Conservation (phyloP, 148 eudicot genomes). For the Cornus suecica region DNA sequence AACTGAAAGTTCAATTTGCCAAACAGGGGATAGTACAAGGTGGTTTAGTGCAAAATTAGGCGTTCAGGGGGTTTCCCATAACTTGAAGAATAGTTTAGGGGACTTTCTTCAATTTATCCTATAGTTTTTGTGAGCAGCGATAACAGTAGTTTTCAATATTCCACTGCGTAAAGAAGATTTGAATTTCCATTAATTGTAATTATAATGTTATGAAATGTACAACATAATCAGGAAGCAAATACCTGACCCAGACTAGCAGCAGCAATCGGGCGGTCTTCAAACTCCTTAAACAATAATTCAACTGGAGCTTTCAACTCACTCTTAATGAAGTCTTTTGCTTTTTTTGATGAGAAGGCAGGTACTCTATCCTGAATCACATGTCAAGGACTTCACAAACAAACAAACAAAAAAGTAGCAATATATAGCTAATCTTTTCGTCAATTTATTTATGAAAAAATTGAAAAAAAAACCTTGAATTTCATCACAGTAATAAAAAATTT, state of each 20-base stretch:
- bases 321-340: constrained; percentile 69
- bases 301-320: constrained; percentile 87
- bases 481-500: not conserved
- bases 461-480: not conserved
- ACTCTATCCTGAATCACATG: constrained; percentile 78
- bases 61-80: no score
- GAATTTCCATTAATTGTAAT: no score
- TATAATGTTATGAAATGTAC: no score
- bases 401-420: not conserved
- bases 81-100: no score
- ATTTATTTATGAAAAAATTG: no score
- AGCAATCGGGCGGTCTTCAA: constrained; percentile 93
- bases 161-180: not conserved
- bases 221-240: constrained; percentile 23
- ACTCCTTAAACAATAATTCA: constrained; percentile 64
- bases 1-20: no score
- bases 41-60: no score
- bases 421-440: not conserved
- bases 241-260: constrained; percentile 99
- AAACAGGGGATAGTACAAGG: no score
- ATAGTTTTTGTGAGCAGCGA: not conserved
- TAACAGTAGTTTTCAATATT: not conserved
- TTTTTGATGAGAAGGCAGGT: constrained; percentile 88
- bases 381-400: constrained; percentile 14
- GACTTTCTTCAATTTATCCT: no score